These are phyloP conservation scores for Sclerotinia glacialis DNA, from an alignment of 2,329 filamentous ascomycete species.

Conservation along the genomic window DNA sequence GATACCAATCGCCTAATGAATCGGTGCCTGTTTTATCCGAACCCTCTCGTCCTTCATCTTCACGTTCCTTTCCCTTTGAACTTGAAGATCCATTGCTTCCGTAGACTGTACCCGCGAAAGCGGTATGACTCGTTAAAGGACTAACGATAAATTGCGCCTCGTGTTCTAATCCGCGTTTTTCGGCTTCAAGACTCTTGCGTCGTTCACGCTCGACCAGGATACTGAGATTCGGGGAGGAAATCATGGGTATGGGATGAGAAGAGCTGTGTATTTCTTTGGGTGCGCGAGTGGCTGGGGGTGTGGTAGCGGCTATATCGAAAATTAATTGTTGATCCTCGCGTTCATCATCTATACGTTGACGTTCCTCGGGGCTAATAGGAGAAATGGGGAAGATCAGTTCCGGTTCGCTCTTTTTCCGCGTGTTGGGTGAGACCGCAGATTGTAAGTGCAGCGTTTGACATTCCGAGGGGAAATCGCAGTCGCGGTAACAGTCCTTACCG, in stretches of 20 bases:
- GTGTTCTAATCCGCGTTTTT: constrained; percentile 17
- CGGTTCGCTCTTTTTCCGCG: constrained; percentile 7
- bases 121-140: constrained; percentile 11
- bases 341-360: constrained; percentile 2
- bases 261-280: background rate
- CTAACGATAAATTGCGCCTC: constrained; percentile 19
- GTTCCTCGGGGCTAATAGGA: constrained; percentile 3
- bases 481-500: constrained; percentile 18
- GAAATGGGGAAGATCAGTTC: constrained; percentile 9
- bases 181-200: constrained; percentile 14
- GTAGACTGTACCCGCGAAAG: background rate
- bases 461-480: constrained; percentile 21
- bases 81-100: background rate
- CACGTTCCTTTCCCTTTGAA: background rate
- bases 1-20: background rate
- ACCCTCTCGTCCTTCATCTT: background rate
- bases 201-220: constrained; percentile 7
- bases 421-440: background rate
- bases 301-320: constrained; percentile 18
- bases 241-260: background rate
- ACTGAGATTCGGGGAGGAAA: background rate
- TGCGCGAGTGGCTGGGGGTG: background rate
- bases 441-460: constrained; percentile 10
- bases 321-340: constrained; percentile 17
- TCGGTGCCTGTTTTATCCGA: background rate